Conservation (phyloP, 1,284 basidiomycete species). For the Mycena sp. region DNA sequence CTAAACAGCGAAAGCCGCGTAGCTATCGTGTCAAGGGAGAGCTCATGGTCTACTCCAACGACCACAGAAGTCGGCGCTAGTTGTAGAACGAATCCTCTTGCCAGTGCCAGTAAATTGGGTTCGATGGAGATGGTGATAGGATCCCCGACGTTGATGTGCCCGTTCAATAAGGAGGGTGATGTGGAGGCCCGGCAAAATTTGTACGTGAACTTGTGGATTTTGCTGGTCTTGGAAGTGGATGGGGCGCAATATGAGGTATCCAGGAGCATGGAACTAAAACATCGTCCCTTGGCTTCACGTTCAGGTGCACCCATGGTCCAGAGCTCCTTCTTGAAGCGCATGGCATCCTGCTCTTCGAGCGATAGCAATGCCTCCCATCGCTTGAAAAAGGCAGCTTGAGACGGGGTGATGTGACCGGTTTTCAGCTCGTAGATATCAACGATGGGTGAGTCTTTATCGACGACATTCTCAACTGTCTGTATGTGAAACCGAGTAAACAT, state of each 20-base stretch:
- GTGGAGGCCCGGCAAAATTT: constrained; percentile 22
- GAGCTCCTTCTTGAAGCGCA: constrained; percentile 87
- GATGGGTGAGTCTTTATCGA: constrained; percentile 71
- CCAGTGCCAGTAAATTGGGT: constrained; percentile 84
- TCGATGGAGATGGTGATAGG: constrained; percentile 88
- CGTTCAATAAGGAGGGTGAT: constrained; percentile 70
- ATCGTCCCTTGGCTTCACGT: constrained; percentile 83
- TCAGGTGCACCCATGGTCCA: constrained; percentile 91
- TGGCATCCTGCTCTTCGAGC: constrained; percentile 89
- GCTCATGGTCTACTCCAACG: constrained; percentile 83
- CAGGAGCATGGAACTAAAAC: constrained; percentile 84
- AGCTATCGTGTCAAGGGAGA: constrained; percentile 66
- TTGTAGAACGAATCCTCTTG: constrained; percentile 85
- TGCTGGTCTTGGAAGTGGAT: constrained; percentile 43
- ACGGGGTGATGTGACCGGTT: constrained; percentile 80
- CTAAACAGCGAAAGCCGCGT: constrained; percentile 46
- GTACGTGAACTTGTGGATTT: constrained; percentile 72
- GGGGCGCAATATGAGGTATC: constrained; percentile 44
- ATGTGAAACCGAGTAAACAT: constrained; percentile 11
- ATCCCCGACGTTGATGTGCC: constrained; percentile 84
- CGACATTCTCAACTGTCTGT: constrained; percentile 77
- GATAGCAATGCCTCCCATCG: constrained; percentile 91
- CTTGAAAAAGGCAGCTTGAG: constrained; percentile 85
- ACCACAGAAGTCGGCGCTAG: constrained; percentile 74
- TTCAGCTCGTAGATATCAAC: constrained; percentile 81